These are phyloP conservation scores for Aspergillus caelatus DNA, from an alignment of 2,329 filamentous ascomycete genomes.

Conservation along the genomic window DNA sequence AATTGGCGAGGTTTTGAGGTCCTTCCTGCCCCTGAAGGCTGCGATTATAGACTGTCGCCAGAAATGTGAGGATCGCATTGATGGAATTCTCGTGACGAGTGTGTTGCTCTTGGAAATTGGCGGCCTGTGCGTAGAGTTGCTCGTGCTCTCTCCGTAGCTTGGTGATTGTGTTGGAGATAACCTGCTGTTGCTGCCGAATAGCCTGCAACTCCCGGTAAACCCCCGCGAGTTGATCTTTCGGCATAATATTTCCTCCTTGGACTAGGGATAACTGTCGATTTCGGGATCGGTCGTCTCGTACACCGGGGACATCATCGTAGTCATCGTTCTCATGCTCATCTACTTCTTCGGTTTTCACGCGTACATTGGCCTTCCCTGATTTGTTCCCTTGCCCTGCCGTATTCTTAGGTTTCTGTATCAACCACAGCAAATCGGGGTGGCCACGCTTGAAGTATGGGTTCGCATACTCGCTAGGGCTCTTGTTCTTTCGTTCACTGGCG, in stretches of 20 bases:
- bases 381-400: slow-evolving; percentile 58
- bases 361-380: slow-evolving; percentile 47
- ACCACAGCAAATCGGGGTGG: slow-evolving; percentile 88
- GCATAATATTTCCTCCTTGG: slow-evolving; percentile 47
- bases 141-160: slow-evolving; percentile 83
- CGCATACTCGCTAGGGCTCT: slow-evolving; percentile 96
- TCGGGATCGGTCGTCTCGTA: slow-evolving; percentile 38
- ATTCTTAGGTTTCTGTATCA: slow-evolving; percentile 93
- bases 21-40: slow-evolving; percentile 82
- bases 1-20: slow-evolving; percentile 76
- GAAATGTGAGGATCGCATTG: slow-evolving; percentile 95
- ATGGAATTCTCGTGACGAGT: slow-evolving; percentile 98
- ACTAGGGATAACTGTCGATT: slow-evolving; percentile 48
- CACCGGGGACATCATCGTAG: slow-evolving; percentile 45
- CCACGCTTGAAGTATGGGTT: slow-evolving; percentile 96
- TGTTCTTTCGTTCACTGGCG: slow-evolving; percentile 94
- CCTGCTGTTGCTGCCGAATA: slow-evolving; percentile 81
- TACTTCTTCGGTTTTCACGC: slow-evolving; percentile 60
- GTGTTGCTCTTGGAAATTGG: slow-evolving; percentile 86
- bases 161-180: slow-evolving; percentile 81
- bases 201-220: slow-evolving; percentile 80
- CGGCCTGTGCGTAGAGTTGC: slow-evolving; percentile 82
- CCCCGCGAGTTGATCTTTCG: slow-evolving; percentile 73
- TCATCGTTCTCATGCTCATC: slow-evolving; percentile 67
- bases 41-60: slow-evolving; percentile 94